Base-by-base conservation (phyloP, 1,139 yeast species). In the Scheffersomyces stambukii region DNA sequence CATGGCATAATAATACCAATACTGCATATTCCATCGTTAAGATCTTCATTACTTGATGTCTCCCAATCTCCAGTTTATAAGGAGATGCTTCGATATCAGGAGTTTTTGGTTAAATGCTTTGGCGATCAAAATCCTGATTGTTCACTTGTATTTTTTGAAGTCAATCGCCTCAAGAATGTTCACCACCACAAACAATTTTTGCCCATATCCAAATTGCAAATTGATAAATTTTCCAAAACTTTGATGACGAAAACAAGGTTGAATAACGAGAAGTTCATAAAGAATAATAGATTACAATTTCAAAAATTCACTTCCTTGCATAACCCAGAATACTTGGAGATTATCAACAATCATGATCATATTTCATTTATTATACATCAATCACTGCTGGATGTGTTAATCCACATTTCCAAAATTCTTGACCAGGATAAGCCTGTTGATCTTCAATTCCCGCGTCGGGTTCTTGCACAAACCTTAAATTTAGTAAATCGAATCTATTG, bases 1-100 rank as follows among this genome's bases (percentile, higher is more conserved):
- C 96, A 89, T 59, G 83, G 85, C 9, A 63, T 89, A 25, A 68
- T 88, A 6, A 77, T 86, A n/a, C 95, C 96, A 0, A 72, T 89
- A 13, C 76, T 79, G 8, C 97, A 89, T 52, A 59, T 67, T 6
- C 71, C 95, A 0, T 70, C 72, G 0, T 38, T 64, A 8, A 43
- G 53, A 12, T 33, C 19, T n/a, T n/a, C 4, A 9, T 18, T 18
- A 11, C n/a, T n/a, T n/a, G n/a, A n/a, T n/a, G n/a, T n/a, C n/a
- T n/a, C 31, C 1, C 43, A 43, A 0, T 35, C 52, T 1, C 50
- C 50, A 3, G 34, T 52, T 1, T 48, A 38, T 25, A 32, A 46
- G 24, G 70, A 64, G 36, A 52, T 60, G 6, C 22, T 46, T 1
- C 42, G 55, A 15, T 78, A 59, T 42, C 71, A 78, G 42, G 28